These are phyloP conservation scores for Daldinia loculata DNA, from an alignment of 495 filamentous ascomycete genomes.

Conservation along the genomic window DNA sequence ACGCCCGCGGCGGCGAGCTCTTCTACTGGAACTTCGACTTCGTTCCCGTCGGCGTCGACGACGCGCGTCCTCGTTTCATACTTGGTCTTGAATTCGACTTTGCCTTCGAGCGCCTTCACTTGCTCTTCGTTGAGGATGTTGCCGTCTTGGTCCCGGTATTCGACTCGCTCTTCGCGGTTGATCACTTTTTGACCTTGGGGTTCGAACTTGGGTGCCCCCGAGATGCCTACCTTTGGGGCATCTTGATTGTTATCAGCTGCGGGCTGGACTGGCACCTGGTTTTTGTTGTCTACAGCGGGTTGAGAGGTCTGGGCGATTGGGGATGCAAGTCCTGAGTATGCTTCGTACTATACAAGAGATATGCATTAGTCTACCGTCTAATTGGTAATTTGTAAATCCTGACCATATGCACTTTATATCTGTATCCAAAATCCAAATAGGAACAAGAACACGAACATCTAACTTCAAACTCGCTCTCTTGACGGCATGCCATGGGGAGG, in stretches of 20 bases:
- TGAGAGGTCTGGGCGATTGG: slow-evolving; percentile 47
- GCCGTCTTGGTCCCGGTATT: slow-evolving; percentile 94
- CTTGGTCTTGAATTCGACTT: slow-evolving; percentile 91
- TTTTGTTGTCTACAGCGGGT: slow-evolving; percentile 38
- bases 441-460: slow-evolving; percentile 14
- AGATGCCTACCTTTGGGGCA: slow-evolving; percentile 48
- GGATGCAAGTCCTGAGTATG: slow-evolving; percentile 47
- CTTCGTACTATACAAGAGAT: slow-evolving; percentile 51
- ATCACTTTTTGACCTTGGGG: slow-evolving; percentile 63
- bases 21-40: slow-evolving; percentile 59
- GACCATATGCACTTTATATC: slow-evolving; percentile 10
- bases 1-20: slow-evolving; percentile 51
- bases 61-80: slow-evolving; percentile 91
- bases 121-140: slow-evolving; percentile 85
- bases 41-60: slow-evolving; percentile 79
- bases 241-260: slow-evolving; percentile 35
- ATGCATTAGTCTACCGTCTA: slow-evolving; percentile 34
- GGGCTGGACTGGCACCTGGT: slow-evolving; percentile 36
- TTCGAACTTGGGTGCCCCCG: slow-evolving; percentile 52
- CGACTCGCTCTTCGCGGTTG: slow-evolving; percentile 80
- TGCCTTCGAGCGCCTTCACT: slow-evolving; percentile 84
- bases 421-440: slow-evolving; percentile 16
- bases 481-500: slow-evolving; percentile 47
- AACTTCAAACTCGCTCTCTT: slow-evolving; percentile 43
- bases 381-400: slow-evolving; percentile 8